Evolutionary conservation across 257 asterid species (phyloP).

Genomic region (Petunia axillaris): DNA sequence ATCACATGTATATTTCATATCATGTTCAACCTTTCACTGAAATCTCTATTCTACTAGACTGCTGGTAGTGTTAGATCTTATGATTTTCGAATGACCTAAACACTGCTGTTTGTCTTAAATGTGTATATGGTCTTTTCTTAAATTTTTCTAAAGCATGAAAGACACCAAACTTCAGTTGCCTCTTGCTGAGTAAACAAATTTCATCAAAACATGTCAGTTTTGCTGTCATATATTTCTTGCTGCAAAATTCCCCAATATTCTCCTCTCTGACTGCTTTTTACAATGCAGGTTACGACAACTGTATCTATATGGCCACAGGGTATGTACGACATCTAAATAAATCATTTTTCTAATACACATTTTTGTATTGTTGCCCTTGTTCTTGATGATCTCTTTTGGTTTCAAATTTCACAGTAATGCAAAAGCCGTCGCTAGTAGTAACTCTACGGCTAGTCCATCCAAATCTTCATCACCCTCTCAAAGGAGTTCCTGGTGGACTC

Average conservation of each 20-base stretch:
- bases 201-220: not conserved
- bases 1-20: not conserved
- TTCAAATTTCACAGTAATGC: slow-evolving; percentile 51
- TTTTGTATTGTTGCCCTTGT: not conserved
- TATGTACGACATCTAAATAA: slow-evolving; percentile 28
- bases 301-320: slow-evolving; percentile 73
- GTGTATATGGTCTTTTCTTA: not conserved
- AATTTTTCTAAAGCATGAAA: not conserved
- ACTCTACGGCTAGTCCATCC: slow-evolving; percentile 45
- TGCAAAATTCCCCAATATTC: not conserved
- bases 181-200: not conserved
- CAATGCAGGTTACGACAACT: slow-evolving; percentile 82
- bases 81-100: not conserved
- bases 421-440: slow-evolving; percentile 53
- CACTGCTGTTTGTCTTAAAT: not conserved
- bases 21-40: not conserved
- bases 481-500: slow-evolving; percentile 27
- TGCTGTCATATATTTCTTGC: not conserved
- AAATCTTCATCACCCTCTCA: slow-evolving; percentile 48
- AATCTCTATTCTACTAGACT: not conserved
- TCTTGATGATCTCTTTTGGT: slow-evolving; percentile 12
- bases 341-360: not conserved
- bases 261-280: not conserved
- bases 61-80: not conserved
- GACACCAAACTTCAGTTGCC: not conserved